Conservation (phyloP, 371 early-diverging fungal species). For the Batkoa obscura region DNA sequence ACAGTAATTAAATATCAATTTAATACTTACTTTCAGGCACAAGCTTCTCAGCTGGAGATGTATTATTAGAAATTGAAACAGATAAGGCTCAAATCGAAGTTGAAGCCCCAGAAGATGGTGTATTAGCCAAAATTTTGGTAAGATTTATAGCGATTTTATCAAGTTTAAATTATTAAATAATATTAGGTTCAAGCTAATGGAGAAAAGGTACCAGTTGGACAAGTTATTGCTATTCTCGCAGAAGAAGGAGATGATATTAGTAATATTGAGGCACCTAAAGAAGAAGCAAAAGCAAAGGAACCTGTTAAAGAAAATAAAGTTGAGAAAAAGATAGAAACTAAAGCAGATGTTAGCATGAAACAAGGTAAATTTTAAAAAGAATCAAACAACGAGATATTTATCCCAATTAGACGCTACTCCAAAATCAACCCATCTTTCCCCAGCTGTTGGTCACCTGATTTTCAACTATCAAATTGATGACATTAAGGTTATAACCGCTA, state of each 20-base stretch:
- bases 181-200: conserved; percentile 14
- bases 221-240: neutral
- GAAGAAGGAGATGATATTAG: conserved; percentile 6
- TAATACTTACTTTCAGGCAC: no score
- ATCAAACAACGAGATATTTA: neutral
- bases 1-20: no score
- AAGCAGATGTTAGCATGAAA: neutral
- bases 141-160: conserved; percentile 5
- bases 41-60: conserved; percentile 58
- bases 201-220: neutral
- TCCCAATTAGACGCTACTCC: neutral
- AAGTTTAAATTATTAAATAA: neutral
- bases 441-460: neutral
- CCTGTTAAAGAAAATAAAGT: neutral
- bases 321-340: neutral
- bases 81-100: conserved; percentile 99
- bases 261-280: neutral
- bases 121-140: conserved; percentile 79
- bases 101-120: conserved; percentile 97
- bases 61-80: conserved; percentile 94
- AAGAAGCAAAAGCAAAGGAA: no score
- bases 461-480: neutral
- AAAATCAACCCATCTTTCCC: neutral
- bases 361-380: neutral
- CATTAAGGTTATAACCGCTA: conserved; percentile 22